A percentile compares a stretch with the other conserved stretches of the same genome.
phyloP scores from a whole-genome alignment of 768 basidiomycete genomes.

The Rhodotorula toruloides region DNA sequence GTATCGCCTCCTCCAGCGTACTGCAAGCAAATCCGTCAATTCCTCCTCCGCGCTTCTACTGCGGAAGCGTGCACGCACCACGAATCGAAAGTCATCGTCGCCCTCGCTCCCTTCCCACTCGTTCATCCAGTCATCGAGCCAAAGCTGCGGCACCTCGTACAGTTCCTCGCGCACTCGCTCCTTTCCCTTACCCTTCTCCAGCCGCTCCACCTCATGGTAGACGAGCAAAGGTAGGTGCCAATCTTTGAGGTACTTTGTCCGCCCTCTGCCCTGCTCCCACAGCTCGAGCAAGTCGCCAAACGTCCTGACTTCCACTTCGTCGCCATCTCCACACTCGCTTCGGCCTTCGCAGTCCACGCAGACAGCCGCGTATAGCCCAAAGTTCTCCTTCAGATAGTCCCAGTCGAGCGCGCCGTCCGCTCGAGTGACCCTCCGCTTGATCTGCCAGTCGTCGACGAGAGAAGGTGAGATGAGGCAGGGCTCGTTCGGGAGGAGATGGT shows the following conservation, averaged over 20 bases:
- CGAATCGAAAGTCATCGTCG: conserved; percentile 38
- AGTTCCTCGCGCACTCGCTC: conserved; percentile 4
- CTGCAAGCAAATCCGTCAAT: not conserved
- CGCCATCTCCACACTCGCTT: not conserved
- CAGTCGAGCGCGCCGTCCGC: not conserved
- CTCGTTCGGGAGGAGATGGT: conserved; percentile 18
- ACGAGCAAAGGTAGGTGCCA: conserved; percentile 35
- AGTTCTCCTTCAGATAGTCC: not conserved
- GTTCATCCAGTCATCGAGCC: conserved; percentile 42
- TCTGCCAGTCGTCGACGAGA: not conserved
- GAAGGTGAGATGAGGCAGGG: conserved; percentile 20
- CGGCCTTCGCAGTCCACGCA: not conserved
- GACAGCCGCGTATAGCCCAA: not conserved
- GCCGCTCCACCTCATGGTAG: not conserved
- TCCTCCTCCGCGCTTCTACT: no score
- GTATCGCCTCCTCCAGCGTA: conserved; percentile 37
- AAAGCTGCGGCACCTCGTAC: conserved; percentile 26
- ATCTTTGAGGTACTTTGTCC: conserved; percentile 18
- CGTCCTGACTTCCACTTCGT: not conserved
- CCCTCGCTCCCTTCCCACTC: conserved; percentile 15
- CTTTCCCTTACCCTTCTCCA: not conserved
- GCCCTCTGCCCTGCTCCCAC: conserved; percentile 1
- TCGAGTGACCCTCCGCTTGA: not conserved
- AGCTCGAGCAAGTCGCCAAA: conserved; percentile 6
- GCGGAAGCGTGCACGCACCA: not conserved